phyloP scores from a whole-genome alignment of 2,329 filamentous ascomycete genomes.

The Colletotrichum eleusines region DNA sequence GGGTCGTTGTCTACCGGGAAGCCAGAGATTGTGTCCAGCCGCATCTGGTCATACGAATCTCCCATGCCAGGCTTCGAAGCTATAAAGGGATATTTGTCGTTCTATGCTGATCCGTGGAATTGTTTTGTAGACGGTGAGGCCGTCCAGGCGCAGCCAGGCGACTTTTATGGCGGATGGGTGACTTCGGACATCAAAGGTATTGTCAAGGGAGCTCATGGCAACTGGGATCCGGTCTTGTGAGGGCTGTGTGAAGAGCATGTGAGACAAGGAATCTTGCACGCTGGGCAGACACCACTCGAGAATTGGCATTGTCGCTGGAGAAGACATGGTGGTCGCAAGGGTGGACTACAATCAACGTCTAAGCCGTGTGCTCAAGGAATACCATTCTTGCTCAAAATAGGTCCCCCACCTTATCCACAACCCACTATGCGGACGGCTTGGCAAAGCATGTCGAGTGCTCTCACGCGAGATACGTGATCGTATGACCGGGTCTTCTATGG shows the following conservation, averaged over 20 bases:
- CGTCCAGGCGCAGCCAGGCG: conserved; percentile 69
- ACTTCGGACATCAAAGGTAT: conserved; percentile 70
- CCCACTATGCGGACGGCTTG: too few relatives aligned
- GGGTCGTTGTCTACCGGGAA: conserved; percentile 47
- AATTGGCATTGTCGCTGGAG: too few relatives aligned
- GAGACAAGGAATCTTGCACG: not conserved
- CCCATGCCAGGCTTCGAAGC: conserved; percentile 64
- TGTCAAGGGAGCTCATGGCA: conserved; percentile 58
- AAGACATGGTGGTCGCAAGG: not conserved
- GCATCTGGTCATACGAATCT: conserved; percentile 70
- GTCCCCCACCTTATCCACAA: too few relatives aligned
- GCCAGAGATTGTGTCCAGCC: conserved; percentile 57
- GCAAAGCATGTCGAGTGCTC: too few relatives aligned
- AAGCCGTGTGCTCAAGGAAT: too few relatives aligned
- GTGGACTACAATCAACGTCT: not conserved
- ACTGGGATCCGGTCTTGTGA: conserved; percentile 53
- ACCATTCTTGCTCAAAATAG: too few relatives aligned
- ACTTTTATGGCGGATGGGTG: conserved; percentile 75
- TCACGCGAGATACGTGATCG: too few relatives aligned
- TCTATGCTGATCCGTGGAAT: conserved; percentile 72
- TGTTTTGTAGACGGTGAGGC: conserved; percentile 72
- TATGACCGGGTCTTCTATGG: too few relatives aligned
- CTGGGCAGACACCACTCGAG: not conserved
- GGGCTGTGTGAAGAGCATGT: too few relatives aligned
- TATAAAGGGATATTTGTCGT: conserved; percentile 68